Conservation (phyloP, 2,329 filamentous ascomycete species). For the Rhinocladiella similis region DNA sequence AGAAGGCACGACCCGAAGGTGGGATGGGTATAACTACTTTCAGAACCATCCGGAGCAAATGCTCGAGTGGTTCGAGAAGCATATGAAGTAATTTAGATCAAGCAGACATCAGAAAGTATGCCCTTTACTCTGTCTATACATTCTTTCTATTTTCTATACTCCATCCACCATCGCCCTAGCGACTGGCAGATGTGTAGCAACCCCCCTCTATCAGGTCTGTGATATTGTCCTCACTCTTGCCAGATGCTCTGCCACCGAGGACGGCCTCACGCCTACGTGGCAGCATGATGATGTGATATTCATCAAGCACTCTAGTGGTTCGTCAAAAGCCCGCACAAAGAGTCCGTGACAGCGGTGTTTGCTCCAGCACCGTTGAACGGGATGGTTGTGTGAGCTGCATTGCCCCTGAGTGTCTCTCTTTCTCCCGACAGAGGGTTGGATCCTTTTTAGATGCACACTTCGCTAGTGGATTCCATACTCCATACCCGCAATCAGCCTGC, state of each 20-base stretch:
- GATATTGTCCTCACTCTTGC: too few species aligned
- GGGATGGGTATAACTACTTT: not conserved
- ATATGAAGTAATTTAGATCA: not conserved
- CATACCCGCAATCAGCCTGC: too few species aligned
- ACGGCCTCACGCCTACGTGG: not conserved
- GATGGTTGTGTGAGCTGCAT: not conserved
- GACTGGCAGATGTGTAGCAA: too few species aligned
- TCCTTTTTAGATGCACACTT: too few species aligned
- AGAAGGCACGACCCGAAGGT: not conserved
- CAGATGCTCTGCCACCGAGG: not conserved
- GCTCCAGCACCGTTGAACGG: not conserved
- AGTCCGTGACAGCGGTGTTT: not conserved
- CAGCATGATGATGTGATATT: not conserved
- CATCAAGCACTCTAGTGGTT: not conserved
- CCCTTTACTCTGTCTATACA: too few species aligned
- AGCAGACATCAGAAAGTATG: too few species aligned
- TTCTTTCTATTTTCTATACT: too few species aligned
- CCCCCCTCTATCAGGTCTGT: too few species aligned
- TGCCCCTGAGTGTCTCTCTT: not conserved
- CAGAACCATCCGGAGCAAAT: slow-evolving; percentile 1
- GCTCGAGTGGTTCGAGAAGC: not conserved
- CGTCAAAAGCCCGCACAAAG: not conserved
- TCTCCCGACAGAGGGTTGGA: too few species aligned
- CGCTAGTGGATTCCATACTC: too few species aligned
- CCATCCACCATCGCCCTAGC: too few species aligned